Evolutionary conservation across 106 monocot species (phyloP).

Genomic region (Dendrobium officinale): DNA sequence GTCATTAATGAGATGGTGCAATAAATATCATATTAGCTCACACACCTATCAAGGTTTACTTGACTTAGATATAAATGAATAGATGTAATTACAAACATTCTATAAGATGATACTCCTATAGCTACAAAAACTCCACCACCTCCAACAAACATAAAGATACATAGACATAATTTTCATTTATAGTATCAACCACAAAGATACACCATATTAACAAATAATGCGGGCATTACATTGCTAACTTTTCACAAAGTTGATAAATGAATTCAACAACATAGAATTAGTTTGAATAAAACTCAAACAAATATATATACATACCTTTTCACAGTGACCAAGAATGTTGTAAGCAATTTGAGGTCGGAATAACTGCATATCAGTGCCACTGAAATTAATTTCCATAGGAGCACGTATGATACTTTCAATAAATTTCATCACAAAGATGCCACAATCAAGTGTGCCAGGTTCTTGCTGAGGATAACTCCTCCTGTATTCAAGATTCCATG

Average conservation of each 20-base stretch:
- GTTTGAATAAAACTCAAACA: neutral
- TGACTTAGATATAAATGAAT: too few species aligned
- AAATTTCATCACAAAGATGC: constrained; percentile 8
- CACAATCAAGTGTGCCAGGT: constrained; percentile 3
- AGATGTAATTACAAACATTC: too few species aligned
- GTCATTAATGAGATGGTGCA: too few species aligned
- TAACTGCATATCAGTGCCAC: neutral
- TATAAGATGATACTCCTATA: too few species aligned
- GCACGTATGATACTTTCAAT: neutral
- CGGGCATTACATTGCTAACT: neutral
- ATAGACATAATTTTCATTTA: too few species aligned
- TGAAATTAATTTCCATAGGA: neutral
- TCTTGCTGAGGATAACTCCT: constrained; percentile 8
- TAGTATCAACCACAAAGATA: too few species aligned
- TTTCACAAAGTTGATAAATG: neutral
- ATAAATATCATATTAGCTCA: too few species aligned
- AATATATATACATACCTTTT: neutral
- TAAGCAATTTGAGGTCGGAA: constrained; percentile 9
- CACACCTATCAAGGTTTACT: too few species aligned
- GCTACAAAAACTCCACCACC: too few species aligned
- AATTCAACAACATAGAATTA: neutral
- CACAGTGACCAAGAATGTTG: neutral
- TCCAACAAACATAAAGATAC: too few species aligned
- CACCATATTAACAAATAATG: too few species aligned
- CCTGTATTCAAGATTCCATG: constrained; percentile 1